These are phyloP conservation scores for Talaromyces sp. DNA, from an alignment of 2,329 filamentous ascomycete genomes.

Conservation along the genomic window DNA sequence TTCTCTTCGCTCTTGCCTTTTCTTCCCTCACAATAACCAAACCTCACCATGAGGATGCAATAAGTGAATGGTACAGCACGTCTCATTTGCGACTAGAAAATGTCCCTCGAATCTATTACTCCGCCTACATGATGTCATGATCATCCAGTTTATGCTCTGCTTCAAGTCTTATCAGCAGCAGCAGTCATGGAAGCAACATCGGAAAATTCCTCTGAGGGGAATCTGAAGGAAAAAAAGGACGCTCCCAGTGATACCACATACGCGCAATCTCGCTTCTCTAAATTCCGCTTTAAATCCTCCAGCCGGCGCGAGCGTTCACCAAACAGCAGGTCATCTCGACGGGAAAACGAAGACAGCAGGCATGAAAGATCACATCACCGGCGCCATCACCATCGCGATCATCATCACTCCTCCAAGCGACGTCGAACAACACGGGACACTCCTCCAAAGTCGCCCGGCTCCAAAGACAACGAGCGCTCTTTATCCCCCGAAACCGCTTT, in stretches of 20 bases:
- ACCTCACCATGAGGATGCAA: neutral
- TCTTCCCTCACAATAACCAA: neutral
- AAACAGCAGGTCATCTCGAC: neutral
- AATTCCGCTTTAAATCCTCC: slow-evolving; percentile 31
- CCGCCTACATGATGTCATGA: slow-evolving; percentile 7
- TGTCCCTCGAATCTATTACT: neutral
- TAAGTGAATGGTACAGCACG: neutral
- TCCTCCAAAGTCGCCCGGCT: neutral
- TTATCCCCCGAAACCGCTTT: slow-evolving; percentile 72
- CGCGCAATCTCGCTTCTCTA: slow-evolving; percentile 13
- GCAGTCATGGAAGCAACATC: slow-evolving; percentile 3
- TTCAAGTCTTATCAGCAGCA: neutral
- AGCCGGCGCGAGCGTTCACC: slow-evolving; percentile 9
- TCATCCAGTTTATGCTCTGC: neutral
- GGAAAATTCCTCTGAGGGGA: neutral
- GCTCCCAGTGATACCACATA: neutral
- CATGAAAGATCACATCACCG: slow-evolving; percentile 12
- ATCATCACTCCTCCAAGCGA: slow-evolving; percentile 21
- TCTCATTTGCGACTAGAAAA: neutral
- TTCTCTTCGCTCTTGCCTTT: neutral
- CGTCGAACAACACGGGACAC: slow-evolving; percentile 14
- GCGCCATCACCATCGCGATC: slow-evolving; percentile 19
- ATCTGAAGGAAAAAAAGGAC: neutral
- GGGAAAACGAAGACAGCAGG: neutral
- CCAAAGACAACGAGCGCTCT: slow-evolving; percentile 3